Evolutionary conservation across 768 basidiomycete species (phyloP).

Genomic region (Boletus pseudo-olivaceus): DNA sequence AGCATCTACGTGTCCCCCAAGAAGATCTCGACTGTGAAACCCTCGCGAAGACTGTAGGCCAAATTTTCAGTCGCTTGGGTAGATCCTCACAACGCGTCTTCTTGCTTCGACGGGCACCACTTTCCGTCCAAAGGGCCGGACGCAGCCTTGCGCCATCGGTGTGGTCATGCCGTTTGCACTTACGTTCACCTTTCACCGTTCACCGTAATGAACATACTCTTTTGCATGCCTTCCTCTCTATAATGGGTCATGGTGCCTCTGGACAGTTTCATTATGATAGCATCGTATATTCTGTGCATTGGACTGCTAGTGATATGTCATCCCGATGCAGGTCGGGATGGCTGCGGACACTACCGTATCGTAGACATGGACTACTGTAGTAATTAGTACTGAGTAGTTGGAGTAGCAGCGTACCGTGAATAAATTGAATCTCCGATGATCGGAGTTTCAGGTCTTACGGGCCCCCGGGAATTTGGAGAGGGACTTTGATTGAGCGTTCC

Average conservation of each 20-base stretch:
- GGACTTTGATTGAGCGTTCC: conserved; percentile 21
- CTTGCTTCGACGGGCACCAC: not conserved
- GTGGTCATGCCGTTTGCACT: not conserved
- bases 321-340: not conserved
- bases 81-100: not conserved
- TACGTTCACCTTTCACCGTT: not conserved
- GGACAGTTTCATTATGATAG: not conserved
- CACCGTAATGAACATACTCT: too few relatives aligned
- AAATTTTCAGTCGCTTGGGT: not conserved
- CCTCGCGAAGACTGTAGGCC: conserved; percentile 20
- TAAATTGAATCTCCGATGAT: conserved; percentile 13
- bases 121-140: not conserved
- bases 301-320: not conserved
- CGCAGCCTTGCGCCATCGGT: not conserved
- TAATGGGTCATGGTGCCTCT: not conserved
- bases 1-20: conserved; percentile 8
- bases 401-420: not conserved
- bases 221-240: not conserved
- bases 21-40: conserved; percentile 3
- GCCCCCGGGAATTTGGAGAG: conserved; percentile 14
- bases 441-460: conserved; percentile 20
- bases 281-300: not conserved
- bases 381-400: too few relatives aligned
- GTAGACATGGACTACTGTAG: not conserved
- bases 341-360: not conserved